Evolutionary conservation across 2,329 filamentous ascomycete genomes (phyloP), one percentile per base, ranked within the genome.

Genomic region (Cytospora schulzeri): DNA sequence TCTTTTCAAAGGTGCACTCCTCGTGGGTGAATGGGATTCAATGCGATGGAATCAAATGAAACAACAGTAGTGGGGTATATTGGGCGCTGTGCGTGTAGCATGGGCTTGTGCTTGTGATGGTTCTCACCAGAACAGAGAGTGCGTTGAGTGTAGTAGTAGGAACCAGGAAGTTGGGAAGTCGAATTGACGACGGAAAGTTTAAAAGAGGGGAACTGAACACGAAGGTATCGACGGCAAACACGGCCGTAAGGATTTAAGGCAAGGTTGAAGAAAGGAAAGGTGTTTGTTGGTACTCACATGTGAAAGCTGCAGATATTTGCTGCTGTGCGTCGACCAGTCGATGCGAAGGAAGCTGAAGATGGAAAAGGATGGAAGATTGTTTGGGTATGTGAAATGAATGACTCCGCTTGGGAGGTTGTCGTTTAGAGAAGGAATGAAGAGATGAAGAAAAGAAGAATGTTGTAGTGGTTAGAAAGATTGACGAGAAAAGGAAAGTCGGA

Each of bases 341-440:
- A 48, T 22, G 45, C 45, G n/a, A 48, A 62, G 52, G 22, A 53
- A 33, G 59, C 54, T 38, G 59, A 35, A 29, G 28, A 17, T 17
- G 59, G 8, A 48, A 41, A 26, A 35, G n/a, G 55, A 62, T 33
- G 38, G 59, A 14, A n/a, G 19, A 3, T 29, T n/a, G 11, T n/a
- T 35, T 35, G 19, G 29, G 17, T 4, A 19, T 22, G 19, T 24
- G 53, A 62, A 61, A 50, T 24, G 59, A 62, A 56, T 62, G 59
- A 62, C 59, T 62, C 59, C 59, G 33, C 59, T 55, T 41, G 59
- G 55, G 59, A 52, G 59, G 38, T 56, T 35, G 33, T 53, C 45
- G 38, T 62, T 28, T 33, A 41, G 48, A 62, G 54, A 53, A 62
- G 31, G 19, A 53, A 56, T 50, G 59, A 56, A 62, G 59, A 62